These are phyloP conservation scores for Platismatia glauca DNA, from an alignment of 495 filamentous ascomycete genomes.

Conservation along the genomic window DNA sequence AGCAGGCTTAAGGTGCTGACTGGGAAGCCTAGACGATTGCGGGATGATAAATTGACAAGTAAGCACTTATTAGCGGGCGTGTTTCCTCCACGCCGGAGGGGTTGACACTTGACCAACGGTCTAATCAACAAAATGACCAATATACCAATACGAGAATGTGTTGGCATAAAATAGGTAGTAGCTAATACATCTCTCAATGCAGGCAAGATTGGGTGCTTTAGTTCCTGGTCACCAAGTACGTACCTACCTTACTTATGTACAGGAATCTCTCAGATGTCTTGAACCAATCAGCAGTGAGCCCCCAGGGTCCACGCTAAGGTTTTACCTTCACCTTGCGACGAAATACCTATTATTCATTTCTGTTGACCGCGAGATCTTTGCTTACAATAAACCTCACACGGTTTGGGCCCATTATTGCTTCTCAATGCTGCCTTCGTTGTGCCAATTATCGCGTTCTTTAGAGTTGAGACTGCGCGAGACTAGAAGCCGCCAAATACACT, in stretches of 20 bases:
- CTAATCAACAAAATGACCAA: no score
- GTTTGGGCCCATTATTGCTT: neutral
- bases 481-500: neutral
- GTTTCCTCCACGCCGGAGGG: no score
- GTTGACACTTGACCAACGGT: no score
- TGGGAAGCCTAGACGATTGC: neutral
- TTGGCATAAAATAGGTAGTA: no score
- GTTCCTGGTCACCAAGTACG: no score
- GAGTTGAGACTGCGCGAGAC: neutral
- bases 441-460: neutral
- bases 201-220: no score
- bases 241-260: no score
- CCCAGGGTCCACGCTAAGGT: neutral
- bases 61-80: neutral
- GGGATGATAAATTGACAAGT: conserved; percentile 4
- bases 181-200: no score
- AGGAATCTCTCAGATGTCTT: neutral
- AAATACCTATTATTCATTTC: neutral
- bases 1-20: conserved; percentile 6
- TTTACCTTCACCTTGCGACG: no score
- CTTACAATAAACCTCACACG: neutral
- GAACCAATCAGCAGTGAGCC: neutral
- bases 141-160: no score
- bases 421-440: neutral
- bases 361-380: neutral